A percentile compares a stretch with the other conserved stretches of the same genome.
These are phyloP conservation scores for Cutaneotrichosporon arboriforme DNA, from an alignment of 1,284 basidiomycete species.

Conservation along the genomic window DNA sequence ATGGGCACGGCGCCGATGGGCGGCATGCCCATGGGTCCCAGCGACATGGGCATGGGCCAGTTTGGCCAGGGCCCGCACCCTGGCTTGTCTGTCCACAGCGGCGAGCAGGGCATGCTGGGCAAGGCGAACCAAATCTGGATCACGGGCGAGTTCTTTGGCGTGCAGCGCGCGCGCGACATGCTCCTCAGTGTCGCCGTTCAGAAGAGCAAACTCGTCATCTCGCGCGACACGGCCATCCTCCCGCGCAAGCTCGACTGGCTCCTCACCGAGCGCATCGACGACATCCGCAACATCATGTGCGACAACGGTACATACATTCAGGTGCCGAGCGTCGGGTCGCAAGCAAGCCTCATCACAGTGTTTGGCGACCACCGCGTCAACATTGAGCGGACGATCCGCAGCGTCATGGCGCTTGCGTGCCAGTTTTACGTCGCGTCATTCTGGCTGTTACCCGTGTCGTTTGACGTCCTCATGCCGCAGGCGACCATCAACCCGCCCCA, in stretches of 20 bases:
- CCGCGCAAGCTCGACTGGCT: conserved; percentile 98
- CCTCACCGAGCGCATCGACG: conserved; percentile 85
- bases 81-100: conserved; percentile 39
- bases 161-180: conserved; percentile 93
- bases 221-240: conserved; percentile 85
- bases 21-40: conserved; percentile 17
- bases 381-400: conserved; percentile 89
- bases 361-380: conserved; percentile 92
- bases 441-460: conserved; percentile 89
- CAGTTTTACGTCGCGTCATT: conserved; percentile 93
- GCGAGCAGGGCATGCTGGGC: conserved; percentile 51
- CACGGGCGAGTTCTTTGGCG: conserved; percentile 94
- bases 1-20: conserved; percentile 35
- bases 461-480: conserved; percentile 80
- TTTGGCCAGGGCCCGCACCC: conserved; percentile 36
- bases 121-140: conserved; percentile 78
- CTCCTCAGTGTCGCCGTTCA: conserved; percentile 76
- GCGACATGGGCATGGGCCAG: conserved; percentile 31
- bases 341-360: conserved; percentile 83
- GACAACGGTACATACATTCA: conserved; percentile 96
- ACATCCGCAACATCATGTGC: conserved; percentile 84
- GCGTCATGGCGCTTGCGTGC: conserved; percentile 92
- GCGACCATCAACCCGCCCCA: conserved; percentile 72
- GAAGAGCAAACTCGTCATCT: conserved; percentile 89
- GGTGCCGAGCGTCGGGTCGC: conserved; percentile 68